phyloP scores from a whole-genome alignment of 768 basidiomycete species.

The Leucogyrophana mollusca region DNA sequence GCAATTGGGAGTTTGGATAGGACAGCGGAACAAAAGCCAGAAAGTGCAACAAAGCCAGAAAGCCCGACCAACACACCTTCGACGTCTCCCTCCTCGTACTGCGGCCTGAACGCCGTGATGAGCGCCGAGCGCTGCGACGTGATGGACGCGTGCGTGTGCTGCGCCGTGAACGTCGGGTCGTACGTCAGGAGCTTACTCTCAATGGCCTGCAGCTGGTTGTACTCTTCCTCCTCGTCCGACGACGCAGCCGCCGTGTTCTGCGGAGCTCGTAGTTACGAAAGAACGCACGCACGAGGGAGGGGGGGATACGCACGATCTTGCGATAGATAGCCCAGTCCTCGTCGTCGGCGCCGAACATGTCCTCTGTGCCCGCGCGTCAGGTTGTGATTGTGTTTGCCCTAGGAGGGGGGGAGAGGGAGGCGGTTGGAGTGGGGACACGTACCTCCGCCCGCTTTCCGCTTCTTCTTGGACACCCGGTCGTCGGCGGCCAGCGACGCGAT shows the following conservation, averaged over 20 bases:
- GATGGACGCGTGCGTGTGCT: conserved; percentile 80
- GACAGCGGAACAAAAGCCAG: background rate
- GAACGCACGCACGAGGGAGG: background rate
- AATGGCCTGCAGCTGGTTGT: conserved; percentile 64
- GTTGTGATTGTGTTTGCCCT: background rate
- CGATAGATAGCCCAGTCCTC: conserved; percentile 98
- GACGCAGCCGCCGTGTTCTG: conserved; percentile 71
- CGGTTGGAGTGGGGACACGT: conserved; percentile 15
- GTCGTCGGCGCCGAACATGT: conserved; percentile 91
- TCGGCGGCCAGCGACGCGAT: conserved; percentile 92
- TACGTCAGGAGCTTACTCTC: conserved; percentile 79
- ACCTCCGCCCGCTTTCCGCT: conserved; percentile 82
- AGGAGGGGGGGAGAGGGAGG: conserved; percentile 1
- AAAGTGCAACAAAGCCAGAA: too few relatives aligned
- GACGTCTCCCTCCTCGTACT: conserved; percentile 73
- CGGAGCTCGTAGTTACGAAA: background rate
- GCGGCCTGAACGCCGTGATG: conserved; percentile 80
- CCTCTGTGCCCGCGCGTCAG: conserved; percentile 60
- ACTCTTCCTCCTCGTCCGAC: conserved; percentile 89
- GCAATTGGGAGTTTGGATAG: too few relatives aligned
- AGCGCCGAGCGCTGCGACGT: conserved; percentile 79
- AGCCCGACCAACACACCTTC: conserved; percentile 42
- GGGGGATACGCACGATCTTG: conserved; percentile 68
- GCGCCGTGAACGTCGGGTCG: conserved; percentile 81
- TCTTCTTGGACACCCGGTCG: conserved; percentile 78